phyloP scores from a whole-genome alignment of 768 basidiomycete genomes.

The Omphalotus guepiniiformis region DNA sequence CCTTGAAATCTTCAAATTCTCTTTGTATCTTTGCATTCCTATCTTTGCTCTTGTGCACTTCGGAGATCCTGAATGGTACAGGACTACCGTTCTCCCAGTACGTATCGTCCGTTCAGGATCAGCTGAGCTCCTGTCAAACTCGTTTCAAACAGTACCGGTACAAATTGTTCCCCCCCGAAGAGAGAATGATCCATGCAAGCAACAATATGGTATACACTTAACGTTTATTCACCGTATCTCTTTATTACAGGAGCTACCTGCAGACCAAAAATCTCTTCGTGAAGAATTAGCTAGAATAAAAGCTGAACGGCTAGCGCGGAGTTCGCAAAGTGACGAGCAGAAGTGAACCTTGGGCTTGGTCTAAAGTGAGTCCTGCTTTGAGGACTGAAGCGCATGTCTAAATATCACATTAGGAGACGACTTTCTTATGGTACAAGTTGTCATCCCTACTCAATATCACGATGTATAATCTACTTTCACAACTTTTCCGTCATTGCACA shows the following conservation, averaged over 20 bases:
- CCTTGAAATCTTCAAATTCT: conserved; percentile 89
- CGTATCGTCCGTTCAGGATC: conserved; percentile 20
- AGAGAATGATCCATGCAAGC: conserved; percentile 49
- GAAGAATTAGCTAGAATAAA: conserved; percentile 72
- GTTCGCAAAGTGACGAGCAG: conserved; percentile 39
- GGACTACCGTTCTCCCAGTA: conserved; percentile 71
- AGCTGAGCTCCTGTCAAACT: neutral
- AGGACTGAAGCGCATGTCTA: conserved; percentile 15
- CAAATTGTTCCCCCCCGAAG: conserved; percentile 61
- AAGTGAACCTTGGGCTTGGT: too few species aligned
- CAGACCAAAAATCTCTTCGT: conserved; percentile 59
- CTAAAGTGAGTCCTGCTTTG: conserved; percentile 16
- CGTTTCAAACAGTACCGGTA: conserved; percentile 55
- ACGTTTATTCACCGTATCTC: neutral
- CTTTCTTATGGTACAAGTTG: neutral
- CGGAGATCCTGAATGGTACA: conserved; percentile 87
- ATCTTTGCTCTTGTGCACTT: conserved; percentile 78
- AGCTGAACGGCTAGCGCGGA: conserved; percentile 48
- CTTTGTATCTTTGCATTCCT: conserved; percentile 81
- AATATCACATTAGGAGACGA: neutral
- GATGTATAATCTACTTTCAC: conserved; percentile 23
- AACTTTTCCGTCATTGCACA: conserved; percentile 35
- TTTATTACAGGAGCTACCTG: conserved; percentile 51
- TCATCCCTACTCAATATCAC: neutral
- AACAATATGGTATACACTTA: neutral